Conservation (phyloP, 2,329 filamentous ascomycete species). For the Trichoderma sp. region DNA sequence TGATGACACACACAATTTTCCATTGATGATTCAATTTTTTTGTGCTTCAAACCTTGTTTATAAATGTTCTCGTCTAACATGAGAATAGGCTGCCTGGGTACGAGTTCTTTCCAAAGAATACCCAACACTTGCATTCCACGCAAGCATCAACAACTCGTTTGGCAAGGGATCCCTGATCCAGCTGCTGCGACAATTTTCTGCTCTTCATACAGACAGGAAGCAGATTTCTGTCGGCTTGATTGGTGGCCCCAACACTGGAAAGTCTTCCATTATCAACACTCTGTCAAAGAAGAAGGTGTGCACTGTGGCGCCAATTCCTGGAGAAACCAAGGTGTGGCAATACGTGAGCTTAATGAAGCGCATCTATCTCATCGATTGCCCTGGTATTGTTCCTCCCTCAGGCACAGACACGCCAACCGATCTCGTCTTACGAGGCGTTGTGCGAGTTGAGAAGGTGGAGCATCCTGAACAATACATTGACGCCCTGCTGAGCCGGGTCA, state of each 20-base stretch:
- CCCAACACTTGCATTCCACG: constrained; percentile 92
- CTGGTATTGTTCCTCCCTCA: constrained; percentile 91
- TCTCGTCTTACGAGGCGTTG: constrained; percentile 85
- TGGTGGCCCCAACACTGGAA: constrained; percentile 81
- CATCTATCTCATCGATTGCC: constrained; percentile 90
- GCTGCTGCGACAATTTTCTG: constrained; percentile 88
- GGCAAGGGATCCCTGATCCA: constrained; percentile 94
- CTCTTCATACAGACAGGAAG: constrained; percentile 85
- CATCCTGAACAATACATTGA: constrained; percentile 95
- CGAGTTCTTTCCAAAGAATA: constrained; percentile 84
- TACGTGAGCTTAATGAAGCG: constrained; percentile 95
- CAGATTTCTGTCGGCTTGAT: constrained; percentile 93
- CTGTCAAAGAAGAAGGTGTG: constrained; percentile 92
- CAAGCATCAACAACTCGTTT: constrained; percentile 92
- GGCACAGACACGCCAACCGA: constrained; percentile 81
- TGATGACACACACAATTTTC: constrained; percentile 82
- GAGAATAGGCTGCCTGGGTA: constrained; percentile 85
- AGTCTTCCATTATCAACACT: constrained; percentile 97
- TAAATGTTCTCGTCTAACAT: constrained; percentile 22
- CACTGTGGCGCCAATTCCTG: constrained; percentile 90
- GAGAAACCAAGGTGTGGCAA: constrained; percentile 98
- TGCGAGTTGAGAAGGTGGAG: constrained; percentile 93
- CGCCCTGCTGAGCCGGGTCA: constrained; percentile 76
- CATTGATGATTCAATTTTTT: not conserved
- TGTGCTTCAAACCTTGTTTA: not conserved